phyloP scores from a whole-genome alignment of 768 basidiomycete genomes.

The Boletus sensibilis region DNA sequence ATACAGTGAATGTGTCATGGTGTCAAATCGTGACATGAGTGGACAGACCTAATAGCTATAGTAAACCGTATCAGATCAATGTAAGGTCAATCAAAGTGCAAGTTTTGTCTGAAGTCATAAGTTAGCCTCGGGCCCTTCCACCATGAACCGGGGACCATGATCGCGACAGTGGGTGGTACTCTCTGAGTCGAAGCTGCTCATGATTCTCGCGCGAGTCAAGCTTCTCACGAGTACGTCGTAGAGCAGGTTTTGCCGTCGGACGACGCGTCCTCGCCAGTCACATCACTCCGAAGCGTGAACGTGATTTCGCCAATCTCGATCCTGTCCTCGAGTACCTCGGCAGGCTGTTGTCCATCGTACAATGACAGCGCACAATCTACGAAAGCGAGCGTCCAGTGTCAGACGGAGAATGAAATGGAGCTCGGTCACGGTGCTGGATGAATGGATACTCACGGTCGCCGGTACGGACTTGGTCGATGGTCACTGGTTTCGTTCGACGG shows the following conservation, averaged over 20 bases:
- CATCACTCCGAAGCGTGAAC: conserved; percentile 12
- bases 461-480: conserved; percentile 25
- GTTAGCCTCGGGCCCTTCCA: not conserved
- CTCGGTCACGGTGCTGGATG: not conserved
- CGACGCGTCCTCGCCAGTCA: not conserved
- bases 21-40: not conserved
- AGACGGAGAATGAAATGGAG: not conserved
- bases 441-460: conserved; percentile 13
- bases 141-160: not conserved
- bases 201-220: not conserved
- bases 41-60: not conserved
- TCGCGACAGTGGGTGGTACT: not conserved
- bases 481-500: conserved; percentile 21
- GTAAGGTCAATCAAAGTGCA: not conserved
- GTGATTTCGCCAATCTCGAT: conserved; percentile 25
- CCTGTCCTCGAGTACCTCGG: conserved; percentile 16
- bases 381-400: not conserved
- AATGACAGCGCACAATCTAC: conserved; percentile 25
- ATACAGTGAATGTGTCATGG: conserved; percentile 1
- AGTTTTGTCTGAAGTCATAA: not conserved
- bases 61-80: not conserved
- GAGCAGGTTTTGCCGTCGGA: not conserved
- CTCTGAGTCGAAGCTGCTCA: not conserved
- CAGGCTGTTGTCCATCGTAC: conserved; percentile 11
- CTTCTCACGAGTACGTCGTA: not conserved